A percentile compares a stretch with the other conserved stretches of the same genome.
phyloP scores from a whole-genome alignment of 345 rosid genomes.

The Rhodamnia rubescens region DNA sequence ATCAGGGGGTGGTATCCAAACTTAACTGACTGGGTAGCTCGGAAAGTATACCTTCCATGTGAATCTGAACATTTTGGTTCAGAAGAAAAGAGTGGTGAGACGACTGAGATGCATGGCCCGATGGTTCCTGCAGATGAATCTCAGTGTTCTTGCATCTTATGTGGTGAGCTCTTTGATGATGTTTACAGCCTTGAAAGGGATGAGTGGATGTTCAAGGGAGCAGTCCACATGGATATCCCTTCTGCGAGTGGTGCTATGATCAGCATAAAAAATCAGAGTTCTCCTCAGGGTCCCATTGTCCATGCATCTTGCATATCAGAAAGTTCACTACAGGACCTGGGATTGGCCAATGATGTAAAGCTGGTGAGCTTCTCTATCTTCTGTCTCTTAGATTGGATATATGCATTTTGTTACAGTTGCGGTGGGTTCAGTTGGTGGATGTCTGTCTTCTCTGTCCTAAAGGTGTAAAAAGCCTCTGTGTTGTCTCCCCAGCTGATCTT shows the following conservation, averaged over 20 bases:
- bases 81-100: slow-evolving; percentile 21
- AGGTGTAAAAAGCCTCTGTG: background rate
- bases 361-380: slow-evolving; percentile 33
- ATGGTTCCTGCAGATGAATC: slow-evolving; percentile 72
- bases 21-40: slow-evolving; percentile 53
- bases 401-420: background rate
- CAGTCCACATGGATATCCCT: slow-evolving; percentile 38
- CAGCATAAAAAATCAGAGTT: slow-evolving; percentile 11
- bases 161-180: slow-evolving; percentile 92
- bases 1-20: slow-evolving; percentile 66
- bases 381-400: background rate
- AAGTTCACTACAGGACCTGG: slow-evolving; percentile 41
- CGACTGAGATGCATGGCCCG: slow-evolving; percentile 23
- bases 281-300: slow-evolving; percentile 40
- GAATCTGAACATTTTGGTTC: slow-evolving; percentile 24
- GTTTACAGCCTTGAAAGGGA: slow-evolving; percentile 38
- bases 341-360: slow-evolving; percentile 30
- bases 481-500: background rate
- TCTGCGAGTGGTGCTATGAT: background rate
- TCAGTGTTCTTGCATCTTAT: slow-evolving; percentile 71
- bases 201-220: slow-evolving; percentile 85
- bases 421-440: background rate
- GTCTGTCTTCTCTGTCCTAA: background rate
- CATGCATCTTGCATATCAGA: slow-evolving; percentile 54
- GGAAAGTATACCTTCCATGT: slow-evolving; percentile 21